Percentiles rank a stretch among this genome's conserved stretches.
Evolutionary conservation across 2,329 filamentous ascomycete genomes (phyloP).

Genomic region (Ustilaginoidea virens): DNA sequence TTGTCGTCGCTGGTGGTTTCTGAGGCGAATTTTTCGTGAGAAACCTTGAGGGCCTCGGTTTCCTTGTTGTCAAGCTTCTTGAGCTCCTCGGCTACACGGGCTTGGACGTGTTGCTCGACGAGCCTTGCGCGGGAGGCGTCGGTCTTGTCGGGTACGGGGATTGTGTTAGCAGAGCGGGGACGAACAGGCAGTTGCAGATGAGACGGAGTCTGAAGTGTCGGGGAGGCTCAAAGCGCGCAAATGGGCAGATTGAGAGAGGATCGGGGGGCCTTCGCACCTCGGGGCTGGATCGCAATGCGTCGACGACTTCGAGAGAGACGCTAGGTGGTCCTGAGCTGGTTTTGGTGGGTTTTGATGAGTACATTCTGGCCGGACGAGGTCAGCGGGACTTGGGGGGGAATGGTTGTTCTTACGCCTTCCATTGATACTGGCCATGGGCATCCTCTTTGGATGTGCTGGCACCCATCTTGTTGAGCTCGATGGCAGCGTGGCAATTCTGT

Average conservation of each 20-base stretch:
- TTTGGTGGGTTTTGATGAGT: conserved; percentile 2
- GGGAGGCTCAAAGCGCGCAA: no score
- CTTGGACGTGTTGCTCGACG: conserved; percentile 76
- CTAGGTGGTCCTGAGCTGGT: conserved; percentile 30
- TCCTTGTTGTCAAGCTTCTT: conserved; percentile 61
- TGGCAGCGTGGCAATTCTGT: conserved; percentile 16
- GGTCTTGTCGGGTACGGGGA: conserved; percentile 50
- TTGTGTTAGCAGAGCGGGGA: conserved; percentile 6
- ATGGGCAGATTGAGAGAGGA: no score
- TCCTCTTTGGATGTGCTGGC: conserved; percentile 39
- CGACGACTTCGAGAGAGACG: conserved; percentile 67
- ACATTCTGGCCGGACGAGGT: background rate
- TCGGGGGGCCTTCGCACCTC: conserved; percentile 47
- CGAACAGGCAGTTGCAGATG: conserved; percentile 2
- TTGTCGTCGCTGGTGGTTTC: conserved; percentile 17
- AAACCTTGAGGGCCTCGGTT: conserved; percentile 49
- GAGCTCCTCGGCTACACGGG: conserved; percentile 74
- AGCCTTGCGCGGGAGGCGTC: conserved; percentile 73
- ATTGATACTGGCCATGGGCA: conserved; percentile 21
- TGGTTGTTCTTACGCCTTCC: conserved; percentile 36
- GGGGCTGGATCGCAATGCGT: conserved; percentile 67
- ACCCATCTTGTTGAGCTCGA: conserved; percentile 35
- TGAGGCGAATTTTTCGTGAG: conserved; percentile 48
- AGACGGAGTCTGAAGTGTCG: no score
- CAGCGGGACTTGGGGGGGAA: no score